These are phyloP conservation scores for Fusarium drepaniforme DNA, from an alignment of 2,329 filamentous ascomycete genomes.

Conservation along the genomic window DNA sequence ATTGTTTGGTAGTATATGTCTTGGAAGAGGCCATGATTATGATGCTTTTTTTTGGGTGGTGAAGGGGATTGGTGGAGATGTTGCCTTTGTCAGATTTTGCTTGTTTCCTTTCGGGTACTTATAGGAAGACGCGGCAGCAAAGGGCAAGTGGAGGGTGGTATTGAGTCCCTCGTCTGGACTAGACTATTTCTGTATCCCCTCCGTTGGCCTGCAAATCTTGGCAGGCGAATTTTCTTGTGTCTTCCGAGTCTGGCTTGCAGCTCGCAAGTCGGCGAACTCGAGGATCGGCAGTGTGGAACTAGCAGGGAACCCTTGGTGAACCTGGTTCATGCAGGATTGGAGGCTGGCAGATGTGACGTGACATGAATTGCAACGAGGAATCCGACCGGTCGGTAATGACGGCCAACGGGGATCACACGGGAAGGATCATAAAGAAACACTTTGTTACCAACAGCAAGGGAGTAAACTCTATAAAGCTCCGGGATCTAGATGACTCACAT, in stretches of 20 bases:
- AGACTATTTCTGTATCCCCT: constrained; percentile 15
- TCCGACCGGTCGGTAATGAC: constrained; percentile 23
- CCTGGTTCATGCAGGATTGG: not conserved
- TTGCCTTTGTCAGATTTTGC: constrained; percentile 1
- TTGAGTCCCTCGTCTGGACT: not conserved
- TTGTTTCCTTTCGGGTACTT: not conserved
- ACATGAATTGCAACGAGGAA: constrained; percentile 4
- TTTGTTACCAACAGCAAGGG: constrained; percentile 20
- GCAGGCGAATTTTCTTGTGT: not conserved
- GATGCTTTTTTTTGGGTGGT: constrained; percentile 14
- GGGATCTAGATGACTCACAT: not conserved
- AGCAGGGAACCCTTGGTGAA: constrained; percentile 9
- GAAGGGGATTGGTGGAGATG: constrained; percentile 11
- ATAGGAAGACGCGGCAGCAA: not conserved
- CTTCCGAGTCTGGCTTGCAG: not conserved
- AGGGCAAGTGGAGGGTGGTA: not conserved
- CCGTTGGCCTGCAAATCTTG: constrained; percentile 21
- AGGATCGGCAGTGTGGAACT: not conserved
- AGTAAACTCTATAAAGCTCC: constrained; percentile 16
- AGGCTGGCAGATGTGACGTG: not conserved
- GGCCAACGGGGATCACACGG: not conserved
- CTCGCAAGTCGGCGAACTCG: not conserved
- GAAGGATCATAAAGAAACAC: not conserved
- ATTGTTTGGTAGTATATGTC: constrained; percentile 47
- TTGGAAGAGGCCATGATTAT: constrained; percentile 36